phyloP scores from a whole-genome alignment of 345 rosid species.

The Eutrema yunnanense region DNA sequence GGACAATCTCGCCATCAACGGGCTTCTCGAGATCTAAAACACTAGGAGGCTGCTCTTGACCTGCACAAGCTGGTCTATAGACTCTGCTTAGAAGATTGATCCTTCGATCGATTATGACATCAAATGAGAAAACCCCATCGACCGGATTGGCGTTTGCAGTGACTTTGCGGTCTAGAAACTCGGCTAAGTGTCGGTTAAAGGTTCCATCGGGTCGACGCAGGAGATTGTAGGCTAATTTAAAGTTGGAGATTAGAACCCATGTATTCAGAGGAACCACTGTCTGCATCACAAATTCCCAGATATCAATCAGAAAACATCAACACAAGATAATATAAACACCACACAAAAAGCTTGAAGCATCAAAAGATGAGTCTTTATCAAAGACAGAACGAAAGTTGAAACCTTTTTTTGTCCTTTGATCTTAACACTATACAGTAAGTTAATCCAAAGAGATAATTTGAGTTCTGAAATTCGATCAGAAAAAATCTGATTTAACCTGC shows the following conservation, averaged over 20 bases:
- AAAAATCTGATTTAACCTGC: not conserved
- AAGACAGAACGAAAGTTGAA: not conserved
- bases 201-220: conserved; percentile 88
- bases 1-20: conserved; percentile 49
- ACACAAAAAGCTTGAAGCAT: not conserved
- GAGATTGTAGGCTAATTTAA: conserved; percentile 77
- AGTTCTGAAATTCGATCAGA: not conserved
- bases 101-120: conserved; percentile 55
- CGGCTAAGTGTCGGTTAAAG: conserved; percentile 86
- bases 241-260: conserved; percentile 87
- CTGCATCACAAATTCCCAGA: conserved; percentile 28
- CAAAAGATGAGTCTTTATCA: not conserved
- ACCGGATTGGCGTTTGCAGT: conserved; percentile 64
- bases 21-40: conserved; percentile 67
- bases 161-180: conserved; percentile 85
- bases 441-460: not conserved
- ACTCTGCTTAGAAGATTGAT: conserved; percentile 56
- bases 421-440: not conserved
- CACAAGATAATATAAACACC: not conserved
- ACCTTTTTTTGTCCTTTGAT: not conserved
- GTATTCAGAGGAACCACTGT: conserved; percentile 86
- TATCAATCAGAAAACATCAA: not conserved
- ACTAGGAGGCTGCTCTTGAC: conserved; percentile 33
- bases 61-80: conserved; percentile 52
- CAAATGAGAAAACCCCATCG: conserved; percentile 79